Conservation (phyloP, 768 basidiomycete genomes). For the Russula sp. region DNA sequence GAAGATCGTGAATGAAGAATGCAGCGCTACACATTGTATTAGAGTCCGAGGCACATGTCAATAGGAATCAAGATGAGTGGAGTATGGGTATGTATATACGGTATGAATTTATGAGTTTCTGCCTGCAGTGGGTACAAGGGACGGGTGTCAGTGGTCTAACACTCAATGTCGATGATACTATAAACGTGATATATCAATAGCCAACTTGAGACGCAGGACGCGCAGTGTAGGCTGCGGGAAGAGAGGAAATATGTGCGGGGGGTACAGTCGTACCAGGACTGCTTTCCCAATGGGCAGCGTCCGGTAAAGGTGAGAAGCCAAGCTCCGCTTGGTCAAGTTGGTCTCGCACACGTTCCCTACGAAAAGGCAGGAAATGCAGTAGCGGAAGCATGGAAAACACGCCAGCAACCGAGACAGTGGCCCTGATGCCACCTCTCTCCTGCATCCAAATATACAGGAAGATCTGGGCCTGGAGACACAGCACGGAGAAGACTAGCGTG, state of each 20-base stretch:
- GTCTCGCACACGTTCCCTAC: not conserved
- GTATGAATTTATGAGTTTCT: not conserved
- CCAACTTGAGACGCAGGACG: not conserved
- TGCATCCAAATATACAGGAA: conserved; percentile 19
- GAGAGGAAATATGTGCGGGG: not conserved
- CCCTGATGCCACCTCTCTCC: not conserved
- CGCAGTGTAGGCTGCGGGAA: not conserved
- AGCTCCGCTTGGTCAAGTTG: not conserved
- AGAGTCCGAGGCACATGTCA: too few species aligned
- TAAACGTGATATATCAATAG: not conserved
- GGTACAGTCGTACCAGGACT: not conserved
- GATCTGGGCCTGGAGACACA: conserved; percentile 15
- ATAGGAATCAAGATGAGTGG: not conserved
- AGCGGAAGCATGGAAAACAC: conserved; percentile 18
- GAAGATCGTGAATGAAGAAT: not conserved
- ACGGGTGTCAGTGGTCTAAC: not conserved
- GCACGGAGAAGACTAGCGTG: conserved; percentile 11
- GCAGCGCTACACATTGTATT: not conserved
- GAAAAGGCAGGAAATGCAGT: conserved; percentile 15
- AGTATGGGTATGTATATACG: not conserved
- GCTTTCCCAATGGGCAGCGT: not conserved
- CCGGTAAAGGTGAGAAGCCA: not conserved
- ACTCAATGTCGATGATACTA: not conserved
- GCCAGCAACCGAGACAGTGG: not conserved
- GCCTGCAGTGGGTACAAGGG: not conserved